Base-by-base conservation (phyloP, 441 rosid genomes). In the Populus hybrid region DNA sequence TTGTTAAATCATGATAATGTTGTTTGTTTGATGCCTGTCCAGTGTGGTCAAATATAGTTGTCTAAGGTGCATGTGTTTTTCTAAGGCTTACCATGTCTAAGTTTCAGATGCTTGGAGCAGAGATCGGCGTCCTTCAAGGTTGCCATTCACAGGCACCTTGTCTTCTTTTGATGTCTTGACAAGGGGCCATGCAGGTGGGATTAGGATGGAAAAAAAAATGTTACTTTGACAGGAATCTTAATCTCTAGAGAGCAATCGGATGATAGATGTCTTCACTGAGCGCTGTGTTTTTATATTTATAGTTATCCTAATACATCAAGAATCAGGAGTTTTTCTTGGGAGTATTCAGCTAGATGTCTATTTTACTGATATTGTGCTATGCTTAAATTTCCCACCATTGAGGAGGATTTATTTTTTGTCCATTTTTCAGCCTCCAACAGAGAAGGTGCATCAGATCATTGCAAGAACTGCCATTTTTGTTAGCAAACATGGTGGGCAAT, bases 81-180 rank as follows among this genome's bases (percentile, higher is more conserved):
- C 98, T 94, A 90, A 95, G 99, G 99, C 91, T 91, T 90, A 92
- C 83, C 81, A 89, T 95, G 94, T 94, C 98, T 86, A 94, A 95
- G 99, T 95, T 95, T 92, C 99, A 95, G 99, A 95, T 95, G 88
- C 95, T 90, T 76, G 99, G 95, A 83, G 98, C 90, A 91, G 93
- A 79, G 92, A 87, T 82, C 89, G 88, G 80, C 77, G 93, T 90
- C 90, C 92, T 82, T 84, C 86, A 81, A 88, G 90, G 90, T 87
- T 84, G 88, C 88, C 85, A 85, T 87, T 77, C 90, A 83, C 86
- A 79, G 91, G 90, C 93, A 85, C 96, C 95, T 92, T 95, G 91
- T 94, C 92, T 88, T 88, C 90, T 92, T 92, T 85, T 88, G 92
- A 93, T 93, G 90, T 91, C 94, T 89, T 93, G 97, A 88, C 94